Base-by-base conservation (phyloP, 306 rosid species). In the Biancaea sappan region DNA sequence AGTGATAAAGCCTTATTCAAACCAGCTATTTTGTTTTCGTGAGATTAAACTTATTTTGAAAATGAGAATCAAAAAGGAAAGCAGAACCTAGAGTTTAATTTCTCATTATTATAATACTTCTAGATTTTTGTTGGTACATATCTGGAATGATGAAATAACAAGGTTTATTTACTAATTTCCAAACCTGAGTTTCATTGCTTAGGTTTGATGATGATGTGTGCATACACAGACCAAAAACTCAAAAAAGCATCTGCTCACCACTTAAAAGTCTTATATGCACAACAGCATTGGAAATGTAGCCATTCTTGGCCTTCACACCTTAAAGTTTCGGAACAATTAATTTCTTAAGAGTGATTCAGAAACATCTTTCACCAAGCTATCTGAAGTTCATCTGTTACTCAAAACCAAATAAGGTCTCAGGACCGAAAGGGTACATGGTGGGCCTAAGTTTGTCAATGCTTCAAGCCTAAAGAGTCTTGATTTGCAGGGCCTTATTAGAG, bases 101-200 rank as follows among this genome's bases (percentile, higher is more conserved):
- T 18, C 18, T 44, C 50, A 44, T 9, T 8, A 38, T 38, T 38
- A 38, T 38, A 38, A 2, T 8, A 38, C n/a, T 41, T 41, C 47
- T 41, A 37, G 47, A 46, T 46, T 15, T 14, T 15, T 12, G 2
- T 46, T 46, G 1, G 19, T 46, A 16, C 22, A 14, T 16, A 46
- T 37, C 11, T 46, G 52, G 52, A 46, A 46, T 34, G 54, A 74
- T 77, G 29, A 32, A n/a, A 60, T 18, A 60, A 47, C 73, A 28
- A 47, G 44, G 28, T 26, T 67, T 57, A 48, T 48, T 48, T 68
- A n/a, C 12, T 18, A 68, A 37, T 37, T 35, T 9, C 43, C 6
- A 34, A 34, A 0, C 37, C 37, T 4, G 37, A 64, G 34, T 43
- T n/a, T n/a, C n/a, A n/a, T n/a, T n/a, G n/a, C n/a, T n/a, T n/a